Conservation (phyloP, 2,329 filamentous ascomycete species). For the Trichoderma atrobrunneum region DNA sequence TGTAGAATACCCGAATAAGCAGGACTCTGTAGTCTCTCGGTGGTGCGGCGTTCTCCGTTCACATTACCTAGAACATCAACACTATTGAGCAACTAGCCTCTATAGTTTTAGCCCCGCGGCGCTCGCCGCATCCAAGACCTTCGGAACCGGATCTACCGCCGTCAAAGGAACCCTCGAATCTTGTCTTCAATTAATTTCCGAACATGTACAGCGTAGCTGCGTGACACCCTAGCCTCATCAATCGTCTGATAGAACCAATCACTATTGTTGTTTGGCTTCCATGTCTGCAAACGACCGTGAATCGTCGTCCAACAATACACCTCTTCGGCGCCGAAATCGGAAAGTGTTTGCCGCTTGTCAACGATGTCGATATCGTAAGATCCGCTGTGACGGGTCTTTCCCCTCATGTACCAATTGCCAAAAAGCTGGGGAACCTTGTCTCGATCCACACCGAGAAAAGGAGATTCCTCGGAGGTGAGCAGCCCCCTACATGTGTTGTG, state of each 20-base stretch:
- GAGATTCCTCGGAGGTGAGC: not conserved
- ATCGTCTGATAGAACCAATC: not conserved
- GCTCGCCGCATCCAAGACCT: not conserved
- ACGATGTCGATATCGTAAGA: not conserved
- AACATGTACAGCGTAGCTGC: not conserved
- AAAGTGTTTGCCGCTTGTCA: not conserved
- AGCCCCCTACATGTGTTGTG: not conserved
- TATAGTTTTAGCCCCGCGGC: not conserved
- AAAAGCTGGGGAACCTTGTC: not conserved
- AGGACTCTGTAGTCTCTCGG: not conserved
- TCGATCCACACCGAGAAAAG: not conserved
- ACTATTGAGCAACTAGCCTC: not conserved
- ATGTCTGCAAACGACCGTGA: not conserved
- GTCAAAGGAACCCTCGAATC: not conserved
- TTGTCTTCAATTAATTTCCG: not conserved
- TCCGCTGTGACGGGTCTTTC: not conserved
- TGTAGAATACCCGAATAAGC: not conserved
- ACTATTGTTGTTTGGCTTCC: not conserved
- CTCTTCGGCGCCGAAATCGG: not conserved
- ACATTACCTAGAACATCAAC: not conserved
- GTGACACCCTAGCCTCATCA: not conserved
- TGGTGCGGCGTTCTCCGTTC: not conserved
- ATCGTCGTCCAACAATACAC: not conserved
- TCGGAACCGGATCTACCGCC: not conserved
- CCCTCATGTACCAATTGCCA: not conserved